Conservation (phyloP, 169 alveolate species). For the Cystoisospora suis region DNA sequence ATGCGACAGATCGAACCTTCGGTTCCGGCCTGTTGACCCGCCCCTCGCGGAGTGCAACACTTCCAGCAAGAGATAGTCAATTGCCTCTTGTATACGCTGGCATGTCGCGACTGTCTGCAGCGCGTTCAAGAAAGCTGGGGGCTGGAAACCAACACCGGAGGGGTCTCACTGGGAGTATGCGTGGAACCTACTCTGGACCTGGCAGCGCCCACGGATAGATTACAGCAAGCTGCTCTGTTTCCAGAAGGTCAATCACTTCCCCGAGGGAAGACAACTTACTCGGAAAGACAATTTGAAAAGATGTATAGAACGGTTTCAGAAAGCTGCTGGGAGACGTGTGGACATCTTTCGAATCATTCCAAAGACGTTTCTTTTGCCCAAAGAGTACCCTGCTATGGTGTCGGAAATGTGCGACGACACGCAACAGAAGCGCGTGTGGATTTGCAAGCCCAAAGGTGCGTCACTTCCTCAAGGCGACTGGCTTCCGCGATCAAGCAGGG, state of each 20-base stretch:
- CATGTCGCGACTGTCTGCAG: no score
- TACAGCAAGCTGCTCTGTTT: conserved; percentile 75
- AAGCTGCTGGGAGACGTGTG: conserved; percentile 69
- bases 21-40: no score
- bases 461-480: no score
- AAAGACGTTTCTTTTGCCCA: conserved; percentile 80
- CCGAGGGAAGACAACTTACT: conserved; percentile 74
- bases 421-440: conserved; percentile 68
- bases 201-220: conserved; percentile 83
- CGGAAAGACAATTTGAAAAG: conserved; percentile 82
- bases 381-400: conserved; percentile 80
- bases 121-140: conserved; percentile 72
- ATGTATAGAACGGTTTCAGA: conserved; percentile 76
- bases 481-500: no score
- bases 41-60: no score
- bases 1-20: no score
- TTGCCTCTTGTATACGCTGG: no score
- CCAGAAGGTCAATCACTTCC: conserved; percentile 83
- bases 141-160: conserved; percentile 82
- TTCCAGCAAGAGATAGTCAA: no score
- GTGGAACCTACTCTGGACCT: conserved; percentile 86
- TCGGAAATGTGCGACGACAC: conserved; percentile 71
- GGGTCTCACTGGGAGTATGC: conserved; percentile 73
- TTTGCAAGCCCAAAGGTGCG: conserved; percentile 35
- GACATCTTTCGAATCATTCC: conserved; percentile 66